Evolutionary conservation across 768 basidiomycete genomes (phyloP).

Genomic region (Galerina sulciceps): DNA sequence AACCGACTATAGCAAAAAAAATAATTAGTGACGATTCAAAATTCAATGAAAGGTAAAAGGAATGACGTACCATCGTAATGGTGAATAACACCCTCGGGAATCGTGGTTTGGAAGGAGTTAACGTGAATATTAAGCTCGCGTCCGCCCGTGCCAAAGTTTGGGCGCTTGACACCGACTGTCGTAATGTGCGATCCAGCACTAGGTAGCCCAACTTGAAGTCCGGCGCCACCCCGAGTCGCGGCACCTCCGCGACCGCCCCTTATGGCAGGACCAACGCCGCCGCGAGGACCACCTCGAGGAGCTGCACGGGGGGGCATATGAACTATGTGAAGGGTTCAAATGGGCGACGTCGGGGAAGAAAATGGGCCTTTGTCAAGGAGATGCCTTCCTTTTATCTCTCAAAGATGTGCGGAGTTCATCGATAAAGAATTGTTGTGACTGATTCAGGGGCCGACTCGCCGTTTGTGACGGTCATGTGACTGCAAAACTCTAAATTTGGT

Average conservation of each 20-base stretch:
- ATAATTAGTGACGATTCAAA: slow-evolving; percentile 12
- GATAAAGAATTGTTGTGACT: slow-evolving; percentile 1
- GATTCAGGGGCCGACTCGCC: background rate
- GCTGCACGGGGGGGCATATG: slow-evolving; percentile 46
- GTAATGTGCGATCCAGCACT: slow-evolving; percentile 41
- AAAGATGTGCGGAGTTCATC: background rate
- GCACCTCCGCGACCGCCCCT: slow-evolving; percentile 39
- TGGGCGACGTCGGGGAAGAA: background rate
- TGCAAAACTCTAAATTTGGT: background rate
- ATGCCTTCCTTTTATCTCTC: background rate
- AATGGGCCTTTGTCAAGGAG: background rate
- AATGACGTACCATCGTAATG: slow-evolving; percentile 76
- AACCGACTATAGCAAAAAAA: slow-evolving; percentile 41
- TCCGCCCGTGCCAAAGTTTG: slow-evolving; percentile 65
- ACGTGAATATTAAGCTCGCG: slow-evolving; percentile 40
- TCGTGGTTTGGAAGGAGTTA: slow-evolving; percentile 69
- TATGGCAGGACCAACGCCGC: slow-evolving; percentile 28
- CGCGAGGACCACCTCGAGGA: slow-evolving; percentile 31
- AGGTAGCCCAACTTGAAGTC: slow-evolving; percentile 28
- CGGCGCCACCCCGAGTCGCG: slow-evolving; percentile 26
- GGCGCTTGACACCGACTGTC: slow-evolving; percentile 71
- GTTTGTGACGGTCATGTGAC: slow-evolving; percentile 1
- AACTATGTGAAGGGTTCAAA: background rate
- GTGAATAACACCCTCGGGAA: slow-evolving; percentile 66
- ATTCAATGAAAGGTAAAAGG: slow-evolving; percentile 2